Base-by-base conservation (phyloP, 305 asterid species). In the Fraxinus sp. region DNA sequence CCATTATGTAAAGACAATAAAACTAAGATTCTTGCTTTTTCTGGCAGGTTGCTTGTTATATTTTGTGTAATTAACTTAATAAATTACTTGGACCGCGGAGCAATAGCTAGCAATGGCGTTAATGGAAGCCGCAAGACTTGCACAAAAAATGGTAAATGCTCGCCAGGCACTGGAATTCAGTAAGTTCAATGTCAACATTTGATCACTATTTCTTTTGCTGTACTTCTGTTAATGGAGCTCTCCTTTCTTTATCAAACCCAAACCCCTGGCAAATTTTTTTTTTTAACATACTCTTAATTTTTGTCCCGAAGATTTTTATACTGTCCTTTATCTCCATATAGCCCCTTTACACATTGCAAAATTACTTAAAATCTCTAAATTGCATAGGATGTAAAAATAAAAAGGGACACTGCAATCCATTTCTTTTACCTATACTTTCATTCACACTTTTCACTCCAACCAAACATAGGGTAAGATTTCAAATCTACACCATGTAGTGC, bases 61-160 rank as follows among this genome's bases (percentile, higher is more conserved):
- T 94, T 94, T 75, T 94, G 98, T 82, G 78, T 87, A 39, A 93
- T 94, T 85, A 93, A 93, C 90, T 87, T 94, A 66, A 71, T 94
- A 73, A 94, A 94, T 84, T 94, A 94, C 88, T 84, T 94, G 26
- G 98, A 94, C 83, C 97, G 97, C 0, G 98, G 97, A 46, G 91
- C 94, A 80, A 94, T 94, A 88, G 97, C 98, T 2, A 93, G 97
- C 88, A 94, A 94, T 78, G 97, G 98, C 78, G 98, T 94, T 35
- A 93, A 94, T 81, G 98, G 98, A 77, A 93, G 90, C 85, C 91
- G 84, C 24, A 83, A 49, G 85, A 87, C 85, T 87, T 94, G 98
- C 87, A 81, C 90, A 3, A 78, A 83, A 32, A 59, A 83, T 83
- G 97, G 97, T 64, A 84, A 77, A 62, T 94, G 98, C 84, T 70